Evolutionary conservation across 176 grass and related monocot genomes (phyloP), one percentile per base, ranked within the genome.

Genomic region (Elaeis guineensis): DNA sequence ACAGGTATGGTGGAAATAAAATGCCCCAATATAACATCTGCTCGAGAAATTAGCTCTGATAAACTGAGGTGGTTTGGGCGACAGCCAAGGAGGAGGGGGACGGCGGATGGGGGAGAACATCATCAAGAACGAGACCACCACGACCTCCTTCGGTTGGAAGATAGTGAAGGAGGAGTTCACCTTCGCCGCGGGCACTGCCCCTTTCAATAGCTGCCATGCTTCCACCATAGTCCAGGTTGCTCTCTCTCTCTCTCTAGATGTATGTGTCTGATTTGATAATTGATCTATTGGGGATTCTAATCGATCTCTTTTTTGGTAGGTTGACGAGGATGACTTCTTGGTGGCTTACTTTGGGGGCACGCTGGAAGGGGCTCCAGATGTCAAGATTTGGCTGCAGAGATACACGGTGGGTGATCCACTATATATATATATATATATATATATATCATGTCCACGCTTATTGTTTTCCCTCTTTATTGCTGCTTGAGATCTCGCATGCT

Each of bases 341-440:
- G 80, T 90, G 71, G 75, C 92, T 61, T 96, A 96, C 74, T 96
- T 96, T 63, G 92, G 86, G 64, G 92, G 92, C 67, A 86, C 86
- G 21, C 30, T 21, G 3, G 92, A 96, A 71, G 83, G 92, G 3
- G 92, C 86, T 65, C 69, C 83, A 0, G 92, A 96, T 79, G 92
- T 96, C 49, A 96, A 88, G 65, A 96, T 96, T 50, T 96, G 92
- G 92, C 51, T 87, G 55, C 92, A 96, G 75, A 86, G 87, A 87
- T 90, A 80, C 73, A 75, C 19, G 68, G 92, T 96, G 23, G 7
- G 86, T 82, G 17, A 25, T 25, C 35, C 2, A 6, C 32, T 1
- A 8, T 35, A 8, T 22, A 22, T 22, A 22, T 22, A 22, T 23
- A 22, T 22, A 22, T 22, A 22, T 23, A 23, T 23, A 23, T 23